Evolutionary conservation across 768 basidiomycete species (phyloP).

Genomic region (Boletus rubropictus): DNA sequence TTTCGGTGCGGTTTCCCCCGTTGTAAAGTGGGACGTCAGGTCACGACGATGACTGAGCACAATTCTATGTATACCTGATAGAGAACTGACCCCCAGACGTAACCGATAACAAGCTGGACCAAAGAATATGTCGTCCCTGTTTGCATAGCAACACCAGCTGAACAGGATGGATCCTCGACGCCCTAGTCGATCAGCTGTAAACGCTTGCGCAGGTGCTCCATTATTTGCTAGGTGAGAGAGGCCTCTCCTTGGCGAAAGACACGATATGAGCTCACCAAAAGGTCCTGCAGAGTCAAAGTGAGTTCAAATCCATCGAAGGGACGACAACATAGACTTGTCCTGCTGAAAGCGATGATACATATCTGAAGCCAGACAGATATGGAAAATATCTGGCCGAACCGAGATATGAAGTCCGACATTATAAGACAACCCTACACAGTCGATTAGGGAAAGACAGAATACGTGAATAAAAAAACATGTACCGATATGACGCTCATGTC

Average conservation of each 20-base stretch:
- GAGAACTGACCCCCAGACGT: slow-evolving; percentile 66
- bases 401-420: slow-evolving; percentile 68
- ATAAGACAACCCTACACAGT: slow-evolving; percentile 61
- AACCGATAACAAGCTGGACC: slow-evolving; percentile 64
- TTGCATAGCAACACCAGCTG: slow-evolving; percentile 70
- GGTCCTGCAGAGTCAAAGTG: slow-evolving; percentile 30
- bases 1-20: slow-evolving; percentile 74
- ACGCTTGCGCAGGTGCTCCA: slow-evolving; percentile 64
- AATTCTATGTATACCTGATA: slow-evolving; percentile 54
- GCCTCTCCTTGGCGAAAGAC: neutral
- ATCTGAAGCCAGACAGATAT: slow-evolving; percentile 54
- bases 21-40: slow-evolving; percentile 58
- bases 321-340: slow-evolving; percentile 36
- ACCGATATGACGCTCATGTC: slow-evolving; percentile 77
- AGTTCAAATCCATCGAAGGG: neutral
- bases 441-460: slow-evolving; percentile 1
- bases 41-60: neutral
- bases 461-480: neutral
- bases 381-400: slow-evolving; percentile 52
- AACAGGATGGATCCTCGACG: slow-evolving; percentile 69
- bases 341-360: slow-evolving; percentile 72
- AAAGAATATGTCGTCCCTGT: slow-evolving; percentile 57
- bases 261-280: slow-evolving; percentile 39
- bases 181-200: slow-evolving; percentile 69
- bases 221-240: slow-evolving; percentile 25